Conservation (phyloP, 441 rosid genomes). For the Pelargonium citronellum region DNA sequence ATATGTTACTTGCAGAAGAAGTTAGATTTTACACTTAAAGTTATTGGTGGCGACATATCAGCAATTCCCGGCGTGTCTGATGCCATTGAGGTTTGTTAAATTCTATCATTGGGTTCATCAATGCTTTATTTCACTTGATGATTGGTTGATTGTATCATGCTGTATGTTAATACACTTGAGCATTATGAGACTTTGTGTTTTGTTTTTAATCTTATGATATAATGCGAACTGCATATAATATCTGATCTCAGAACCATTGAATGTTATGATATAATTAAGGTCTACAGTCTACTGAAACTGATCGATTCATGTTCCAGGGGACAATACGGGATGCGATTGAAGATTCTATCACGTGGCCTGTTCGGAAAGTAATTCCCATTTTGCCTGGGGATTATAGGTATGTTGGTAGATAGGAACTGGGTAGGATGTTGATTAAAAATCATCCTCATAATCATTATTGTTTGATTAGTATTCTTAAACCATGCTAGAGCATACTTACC, state of each 20-base stretch:
- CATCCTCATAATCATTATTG: neutral
- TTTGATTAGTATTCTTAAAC: neutral
- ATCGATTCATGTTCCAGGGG: conserved; percentile 39
- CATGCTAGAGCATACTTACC: conserved; percentile 3
- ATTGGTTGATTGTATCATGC: conserved; percentile 3
- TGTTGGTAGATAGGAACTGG: neutral
- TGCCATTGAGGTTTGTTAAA: conserved; percentile 68
- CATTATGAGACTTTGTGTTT: neutral
- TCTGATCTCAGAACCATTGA: neutral
- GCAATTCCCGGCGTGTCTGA: conserved; percentile 77
- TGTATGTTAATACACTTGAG: conserved; percentile 2
- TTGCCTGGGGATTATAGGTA: conserved; percentile 97
- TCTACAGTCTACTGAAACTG: neutral
- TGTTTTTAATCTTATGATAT: too few relatives aligned
- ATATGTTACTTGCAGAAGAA: conserved; percentile 45
- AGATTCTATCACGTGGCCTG: conserved; percentile 41
- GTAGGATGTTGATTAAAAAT: neutral
- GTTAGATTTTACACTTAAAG: conserved; percentile 71
- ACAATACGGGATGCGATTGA: conserved; percentile 70
- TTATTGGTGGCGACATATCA: conserved; percentile 79
- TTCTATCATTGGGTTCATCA: neutral
- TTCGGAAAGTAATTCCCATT: conserved; percentile 75
- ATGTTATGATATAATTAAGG: neutral
- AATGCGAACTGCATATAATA: neutral
- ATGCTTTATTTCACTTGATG: neutral